These are phyloP conservation scores for Lactuca sativa DNA, from an alignment of 129 eudicot genomes.

Conservation along the genomic window DNA sequence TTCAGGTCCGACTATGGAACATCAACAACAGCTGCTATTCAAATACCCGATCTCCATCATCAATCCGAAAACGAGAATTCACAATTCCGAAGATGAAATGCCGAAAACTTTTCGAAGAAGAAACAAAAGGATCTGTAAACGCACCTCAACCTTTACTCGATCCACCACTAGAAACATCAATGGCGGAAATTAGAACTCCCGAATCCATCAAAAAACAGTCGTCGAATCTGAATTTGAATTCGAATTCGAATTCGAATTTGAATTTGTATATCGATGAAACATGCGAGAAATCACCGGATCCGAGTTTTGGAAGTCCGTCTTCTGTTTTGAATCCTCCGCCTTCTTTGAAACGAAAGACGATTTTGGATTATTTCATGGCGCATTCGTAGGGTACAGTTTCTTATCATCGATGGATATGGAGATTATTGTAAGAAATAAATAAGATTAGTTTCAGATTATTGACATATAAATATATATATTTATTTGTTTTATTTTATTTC, in stretches of 20 bases:
- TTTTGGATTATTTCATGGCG: slow-evolving; percentile 71
- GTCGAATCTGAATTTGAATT: background rate
- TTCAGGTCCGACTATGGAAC: slow-evolving; percentile 81
- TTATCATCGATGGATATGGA: background rate
- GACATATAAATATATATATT: background rate
- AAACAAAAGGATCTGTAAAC: slow-evolving; percentile 9
- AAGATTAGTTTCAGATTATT: slow-evolving; percentile 15
- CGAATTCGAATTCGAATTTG: slow-evolving; percentile 38
- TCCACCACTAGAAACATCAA: slow-evolving; percentile 12
- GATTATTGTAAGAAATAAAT: slow-evolving; percentile 14
- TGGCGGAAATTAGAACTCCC: slow-evolving; percentile 66
- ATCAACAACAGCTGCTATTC: slow-evolving; percentile 64
- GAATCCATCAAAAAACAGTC: slow-evolving; percentile 35
- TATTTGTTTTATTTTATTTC: too few relatives aligned
- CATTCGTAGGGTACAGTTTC: slow-evolving; percentile 26
- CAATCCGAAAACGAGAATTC: slow-evolving; percentile 59
- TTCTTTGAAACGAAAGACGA: slow-evolving; percentile 81
- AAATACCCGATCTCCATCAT: slow-evolving; percentile 57
- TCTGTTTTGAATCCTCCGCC: slow-evolving; percentile 92
- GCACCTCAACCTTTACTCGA: slow-evolving; percentile 22
- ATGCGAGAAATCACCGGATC: slow-evolving; percentile 60
- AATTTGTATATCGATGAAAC: slow-evolving; percentile 30
- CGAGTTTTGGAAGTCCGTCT: slow-evolving; percentile 64
- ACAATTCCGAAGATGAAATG: slow-evolving; percentile 48
- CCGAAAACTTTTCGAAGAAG: slow-evolving; percentile 48